Evolutionary conservation across 768 basidiomycete species (phyloP).

Genomic region (Pisolithus orientalis): DNA sequence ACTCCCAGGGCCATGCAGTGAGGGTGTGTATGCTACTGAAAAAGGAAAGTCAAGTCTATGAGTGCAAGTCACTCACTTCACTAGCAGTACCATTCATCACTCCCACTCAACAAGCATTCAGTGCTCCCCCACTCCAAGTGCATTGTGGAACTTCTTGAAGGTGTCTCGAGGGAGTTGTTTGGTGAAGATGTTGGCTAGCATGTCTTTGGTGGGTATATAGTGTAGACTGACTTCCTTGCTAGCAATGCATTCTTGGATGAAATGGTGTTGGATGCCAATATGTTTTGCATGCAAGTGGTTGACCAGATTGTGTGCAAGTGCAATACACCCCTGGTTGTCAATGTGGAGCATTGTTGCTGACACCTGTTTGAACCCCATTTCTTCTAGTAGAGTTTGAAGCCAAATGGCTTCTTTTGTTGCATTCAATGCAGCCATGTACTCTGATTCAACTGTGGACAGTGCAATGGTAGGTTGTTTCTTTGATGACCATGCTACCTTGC

Average conservation of each 20-base stretch:
- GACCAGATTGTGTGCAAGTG: background rate
- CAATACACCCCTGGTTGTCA: background rate
- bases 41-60: background rate
- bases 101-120: too few relatives aligned
- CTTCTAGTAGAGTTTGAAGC: background rate
- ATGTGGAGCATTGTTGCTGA: background rate
- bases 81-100: background rate
- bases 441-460: conserved; percentile 33
- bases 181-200: conserved; percentile 22
- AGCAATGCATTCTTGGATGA: conserved; percentile 11
- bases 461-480: conserved; percentile 35
- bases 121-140: too few relatives aligned
- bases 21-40: background rate
- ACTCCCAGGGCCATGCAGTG: background rate
- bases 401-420: too few relatives aligned
- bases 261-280: conserved; percentile 14
- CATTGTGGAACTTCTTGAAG: too few relatives aligned
- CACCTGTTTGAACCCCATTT: background rate
- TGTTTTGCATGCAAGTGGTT: background rate
- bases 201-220: conserved; percentile 16
- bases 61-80: background rate
- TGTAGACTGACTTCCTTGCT: conserved; percentile 5
- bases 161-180: too few relatives aligned
- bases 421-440: too few relatives aligned
- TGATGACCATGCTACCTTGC: conserved; percentile 19